Conservation (phyloP, 257 asterid species). For the Euphrasia confusa region DNA sequence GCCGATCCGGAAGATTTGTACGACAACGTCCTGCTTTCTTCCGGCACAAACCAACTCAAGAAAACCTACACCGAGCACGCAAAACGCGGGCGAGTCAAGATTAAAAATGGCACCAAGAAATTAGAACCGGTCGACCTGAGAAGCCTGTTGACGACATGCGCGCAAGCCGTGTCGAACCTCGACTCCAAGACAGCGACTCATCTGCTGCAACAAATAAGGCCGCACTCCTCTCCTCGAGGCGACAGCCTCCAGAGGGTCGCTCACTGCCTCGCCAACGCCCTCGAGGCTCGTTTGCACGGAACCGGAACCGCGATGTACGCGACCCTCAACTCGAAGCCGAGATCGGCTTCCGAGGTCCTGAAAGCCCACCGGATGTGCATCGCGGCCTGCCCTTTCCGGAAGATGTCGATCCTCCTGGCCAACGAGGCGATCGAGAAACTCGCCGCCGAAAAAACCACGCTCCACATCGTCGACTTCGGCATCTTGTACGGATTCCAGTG, state of each 20-base stretch:
- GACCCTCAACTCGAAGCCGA: conserved; percentile 19
- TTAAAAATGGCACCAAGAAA: no score
- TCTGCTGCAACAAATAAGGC: conserved; percentile 31
- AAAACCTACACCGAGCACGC: neutral
- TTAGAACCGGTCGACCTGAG: conserved; percentile 48
- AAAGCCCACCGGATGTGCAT: conserved; percentile 41
- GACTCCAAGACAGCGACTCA: conserved; percentile 27
- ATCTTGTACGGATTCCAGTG: no score
- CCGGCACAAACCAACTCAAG: neutral
- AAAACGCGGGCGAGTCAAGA: conserved; percentile 5
- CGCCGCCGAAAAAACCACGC: conserved; percentile 22
- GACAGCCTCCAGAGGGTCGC: conserved; percentile 45
- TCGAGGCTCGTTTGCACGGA: conserved; percentile 48
- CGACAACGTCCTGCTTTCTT: conserved; percentile 44
- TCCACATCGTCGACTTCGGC: no score
- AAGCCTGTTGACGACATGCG: conserved; percentile 38
- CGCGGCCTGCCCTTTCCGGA: conserved; percentile 40
- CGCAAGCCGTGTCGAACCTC: conserved; percentile 41
- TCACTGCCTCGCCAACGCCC: conserved; percentile 42
- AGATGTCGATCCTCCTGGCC: conserved; percentile 40
- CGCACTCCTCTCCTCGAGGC: conserved; percentile 42
- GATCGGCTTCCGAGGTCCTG: conserved; percentile 40
- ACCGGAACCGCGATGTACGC: conserved; percentile 29
- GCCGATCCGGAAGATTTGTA: no score
- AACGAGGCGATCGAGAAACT: conserved; percentile 38